Percentiles rank a stretch among this genome's conserved stretches.
phyloP scores from a whole-genome alignment of 75 land plant genomes.

The Cupressus sempervirens region DNA sequence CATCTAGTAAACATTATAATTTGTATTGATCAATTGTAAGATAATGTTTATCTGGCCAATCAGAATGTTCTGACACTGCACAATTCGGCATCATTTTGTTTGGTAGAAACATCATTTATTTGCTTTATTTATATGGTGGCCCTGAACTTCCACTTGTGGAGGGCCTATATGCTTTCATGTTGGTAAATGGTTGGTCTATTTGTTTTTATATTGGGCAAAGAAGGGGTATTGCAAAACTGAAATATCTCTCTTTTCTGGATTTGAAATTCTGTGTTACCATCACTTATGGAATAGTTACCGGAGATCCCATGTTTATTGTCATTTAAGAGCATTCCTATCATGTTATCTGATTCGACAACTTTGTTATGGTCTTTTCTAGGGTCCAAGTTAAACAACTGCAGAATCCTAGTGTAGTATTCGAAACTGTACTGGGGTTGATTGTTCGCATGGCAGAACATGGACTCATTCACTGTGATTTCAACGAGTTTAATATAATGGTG shows the following conservation, averaged over 20 bases:
- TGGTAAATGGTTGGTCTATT: neutral
- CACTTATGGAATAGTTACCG: neutral
- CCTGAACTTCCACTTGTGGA: no score
- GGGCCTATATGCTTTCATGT: neutral
- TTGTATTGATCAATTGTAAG: neutral
- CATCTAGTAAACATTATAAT: neutral
- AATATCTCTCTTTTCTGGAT: no score
- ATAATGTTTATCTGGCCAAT: neutral
- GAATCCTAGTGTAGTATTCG: constrained; percentile 73
- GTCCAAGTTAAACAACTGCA: constrained; percentile 89
- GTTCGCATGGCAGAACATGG: constrained; percentile 94
- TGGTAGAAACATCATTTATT: neutral
- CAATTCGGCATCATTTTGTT: neutral
- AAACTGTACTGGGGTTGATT: constrained; percentile 76
- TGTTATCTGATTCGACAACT: neutral
- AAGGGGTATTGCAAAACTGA: neutral
- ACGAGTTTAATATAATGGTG: constrained; percentile 99
- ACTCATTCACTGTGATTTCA: constrained; percentile 97
- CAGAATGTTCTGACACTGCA: neutral
- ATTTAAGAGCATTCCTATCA: neutral
- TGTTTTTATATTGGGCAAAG: neutral
- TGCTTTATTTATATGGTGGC: neutral
- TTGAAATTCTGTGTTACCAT: neutral
- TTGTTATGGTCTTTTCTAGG: constrained; percentile 32
- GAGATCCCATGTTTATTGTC: neutral